Percentiles rank a stretch among this genome's conserved stretches.
Evolutionary conservation across 352 stramenopile species (phyloP).

Genomic region (Pythium apleroticum): DNA sequence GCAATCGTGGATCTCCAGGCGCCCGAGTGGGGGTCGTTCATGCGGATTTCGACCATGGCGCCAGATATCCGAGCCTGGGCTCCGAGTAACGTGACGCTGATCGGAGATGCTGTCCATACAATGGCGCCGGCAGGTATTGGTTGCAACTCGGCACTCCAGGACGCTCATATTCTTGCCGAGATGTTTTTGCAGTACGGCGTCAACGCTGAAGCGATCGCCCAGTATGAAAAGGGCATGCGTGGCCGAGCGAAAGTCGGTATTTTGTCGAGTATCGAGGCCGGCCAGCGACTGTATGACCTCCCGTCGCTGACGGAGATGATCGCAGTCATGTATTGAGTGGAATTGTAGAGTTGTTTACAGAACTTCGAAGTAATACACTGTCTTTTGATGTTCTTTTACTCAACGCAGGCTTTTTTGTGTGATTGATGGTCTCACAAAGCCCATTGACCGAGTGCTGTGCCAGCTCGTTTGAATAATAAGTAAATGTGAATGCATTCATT

Average conservation of each 20-base stretch:
- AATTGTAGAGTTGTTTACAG: background rate
- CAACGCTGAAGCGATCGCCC: conserved; percentile 41
- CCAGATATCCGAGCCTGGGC: conserved; percentile 48
- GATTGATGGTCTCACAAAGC: no score
- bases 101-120: conserved; percentile 64
- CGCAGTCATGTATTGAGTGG: conserved; percentile 30
- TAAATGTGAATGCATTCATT: no score
- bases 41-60: conserved; percentile 61
- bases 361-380: background rate
- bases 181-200: conserved; percentile 48
- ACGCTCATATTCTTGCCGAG: conserved; percentile 49
- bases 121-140: conserved; percentile 59
- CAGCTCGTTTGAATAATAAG: no score
- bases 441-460: no score
- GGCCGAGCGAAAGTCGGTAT: conserved; percentile 44
- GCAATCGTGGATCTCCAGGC: conserved; percentile 44
- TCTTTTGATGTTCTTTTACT: background rate
- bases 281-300: conserved; percentile 49
- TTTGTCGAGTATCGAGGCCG: conserved; percentile 39
- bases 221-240: conserved; percentile 59
- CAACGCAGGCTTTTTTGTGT: background rate
- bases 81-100: conserved; percentile 45
- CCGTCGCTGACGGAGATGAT: conserved; percentile 47
- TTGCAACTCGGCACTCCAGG: conserved; percentile 54
- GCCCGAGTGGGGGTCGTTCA: conserved; percentile 55